Evolutionary conservation across 345 rosid species (phyloP).

Genomic region (Euphorbia tirucalli): DNA sequence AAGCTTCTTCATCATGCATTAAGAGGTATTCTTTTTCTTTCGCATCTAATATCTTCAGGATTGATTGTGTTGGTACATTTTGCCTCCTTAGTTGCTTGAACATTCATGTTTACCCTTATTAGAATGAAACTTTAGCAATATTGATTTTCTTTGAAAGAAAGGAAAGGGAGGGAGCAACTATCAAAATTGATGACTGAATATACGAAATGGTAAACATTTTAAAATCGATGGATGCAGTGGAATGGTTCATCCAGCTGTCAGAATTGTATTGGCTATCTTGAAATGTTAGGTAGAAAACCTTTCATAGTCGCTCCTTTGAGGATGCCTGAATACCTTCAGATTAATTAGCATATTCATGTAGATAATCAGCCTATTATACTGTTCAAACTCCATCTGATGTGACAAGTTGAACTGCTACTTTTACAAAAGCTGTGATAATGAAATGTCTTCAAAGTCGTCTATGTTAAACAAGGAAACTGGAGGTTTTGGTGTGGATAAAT

Average conservation of each 20-base stretch:
- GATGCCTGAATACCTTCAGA: too few relatives aligned
- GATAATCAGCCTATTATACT: neutral
- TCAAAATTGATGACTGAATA: conserved; percentile 1
- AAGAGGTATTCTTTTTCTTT: conserved; percentile 54
- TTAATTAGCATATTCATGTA: neutral
- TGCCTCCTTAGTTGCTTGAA: conserved; percentile 10
- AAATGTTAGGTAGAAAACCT: neutral
- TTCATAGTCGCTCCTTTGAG: neutral
- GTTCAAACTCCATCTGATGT: neutral
- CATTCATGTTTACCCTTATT: neutral
- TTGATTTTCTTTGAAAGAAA: neutral
- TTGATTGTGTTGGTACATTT: neutral
- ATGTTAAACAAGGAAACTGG: neutral
- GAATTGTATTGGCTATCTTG: neutral
- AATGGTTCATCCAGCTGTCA: neutral
- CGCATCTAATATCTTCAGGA: neutral
- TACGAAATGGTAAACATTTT: neutral
- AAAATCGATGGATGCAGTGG: neutral
- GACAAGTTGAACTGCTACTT: neutral
- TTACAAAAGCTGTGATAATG: neutral
- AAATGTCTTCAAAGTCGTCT: neutral
- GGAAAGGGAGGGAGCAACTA: neutral
- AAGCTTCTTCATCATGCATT: conserved; percentile 71
- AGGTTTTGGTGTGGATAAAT: neutral
- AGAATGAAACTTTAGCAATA: conserved; percentile 1